Evolutionary conservation across 2,329 filamentous ascomycete species (phyloP).

Genomic region (Fusarium liriodendri): DNA sequence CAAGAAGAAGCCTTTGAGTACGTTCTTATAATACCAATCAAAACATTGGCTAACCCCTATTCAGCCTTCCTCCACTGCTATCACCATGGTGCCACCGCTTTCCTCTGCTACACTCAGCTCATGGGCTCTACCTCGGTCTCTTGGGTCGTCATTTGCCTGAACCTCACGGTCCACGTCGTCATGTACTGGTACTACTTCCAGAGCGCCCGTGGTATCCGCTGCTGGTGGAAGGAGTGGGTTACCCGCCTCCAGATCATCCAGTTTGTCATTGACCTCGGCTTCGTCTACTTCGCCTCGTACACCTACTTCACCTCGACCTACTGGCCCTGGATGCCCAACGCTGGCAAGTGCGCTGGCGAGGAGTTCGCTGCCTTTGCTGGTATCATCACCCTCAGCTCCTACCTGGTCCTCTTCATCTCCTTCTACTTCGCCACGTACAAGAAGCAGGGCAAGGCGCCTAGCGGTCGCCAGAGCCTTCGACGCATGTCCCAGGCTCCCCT

Average conservation of each 20-base stretch:
- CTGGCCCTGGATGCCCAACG: conserved; percentile 85
- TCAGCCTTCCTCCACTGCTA: conserved; percentile 96
- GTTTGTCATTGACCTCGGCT: conserved; percentile 96
- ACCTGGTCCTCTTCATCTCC: conserved; percentile 97
- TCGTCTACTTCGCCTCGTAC: conserved; percentile 99
- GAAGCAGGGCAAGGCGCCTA: conserved; percentile 82
- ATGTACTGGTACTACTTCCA: conserved; percentile 99
- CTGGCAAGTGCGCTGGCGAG: conserved; percentile 90
- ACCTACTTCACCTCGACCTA: conserved; percentile 96
- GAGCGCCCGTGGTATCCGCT: conserved; percentile 91
- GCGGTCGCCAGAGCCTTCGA: conserved; percentile 81
- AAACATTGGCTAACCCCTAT: conserved; percentile 44
- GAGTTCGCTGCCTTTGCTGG: conserved; percentile 96
- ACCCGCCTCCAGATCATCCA: conserved; percentile 97
- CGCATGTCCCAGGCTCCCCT: conserved; percentile 75
- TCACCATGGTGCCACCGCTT: conserved; percentile 95
- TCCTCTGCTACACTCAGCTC: conserved; percentile 97
- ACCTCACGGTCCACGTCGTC: conserved; percentile 93
- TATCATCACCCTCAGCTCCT: conserved; percentile 91
- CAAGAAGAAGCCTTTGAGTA: conserved; percentile 97
- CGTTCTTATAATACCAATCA: conserved; percentile 14
- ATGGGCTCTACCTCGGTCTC: conserved; percentile 93
- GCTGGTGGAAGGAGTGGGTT: conserved; percentile 99
- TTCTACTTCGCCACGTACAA: conserved; percentile 99
- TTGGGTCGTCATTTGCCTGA: conserved; percentile 93